These are phyloP conservation scores for Chenopodium berlandieri DNA, from an alignment of 148 eudicot species.

Conservation along the genomic window DNA sequence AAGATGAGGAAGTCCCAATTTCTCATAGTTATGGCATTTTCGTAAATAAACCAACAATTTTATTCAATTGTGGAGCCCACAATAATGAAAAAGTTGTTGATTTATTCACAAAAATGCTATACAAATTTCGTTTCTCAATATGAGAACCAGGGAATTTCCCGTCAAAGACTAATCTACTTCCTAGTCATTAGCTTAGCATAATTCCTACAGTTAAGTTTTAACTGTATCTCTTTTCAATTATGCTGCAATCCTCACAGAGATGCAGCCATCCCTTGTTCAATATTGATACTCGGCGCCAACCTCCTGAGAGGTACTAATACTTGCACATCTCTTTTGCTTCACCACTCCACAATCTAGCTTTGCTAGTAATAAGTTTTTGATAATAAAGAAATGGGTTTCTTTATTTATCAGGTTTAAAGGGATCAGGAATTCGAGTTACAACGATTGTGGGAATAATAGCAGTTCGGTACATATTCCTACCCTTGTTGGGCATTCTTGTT, in stretches of 20 bases:
- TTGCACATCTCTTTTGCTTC: not conserved
- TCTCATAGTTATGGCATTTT: too few relatives aligned
- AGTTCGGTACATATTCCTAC: conserved; percentile 61
- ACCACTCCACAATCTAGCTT: not conserved
- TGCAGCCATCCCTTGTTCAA: conserved; percentile 72
- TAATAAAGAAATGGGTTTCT: not conserved
- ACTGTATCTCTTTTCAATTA: not conserved
- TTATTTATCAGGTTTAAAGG: conserved; percentile 46
- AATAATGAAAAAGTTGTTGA: too few relatives aligned
- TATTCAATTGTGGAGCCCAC: too few relatives aligned
- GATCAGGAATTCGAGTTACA: conserved; percentile 42
- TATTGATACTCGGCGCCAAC: conserved; percentile 79
- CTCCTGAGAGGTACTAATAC: conserved; percentile 60
- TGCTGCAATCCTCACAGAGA: conserved; percentile 37
- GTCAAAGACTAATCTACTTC: too few relatives aligned
- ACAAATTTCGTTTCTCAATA: too few relatives aligned
- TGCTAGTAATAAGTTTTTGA: not conserved
- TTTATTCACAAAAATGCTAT: too few relatives aligned
- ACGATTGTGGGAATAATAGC: conserved; percentile 46
- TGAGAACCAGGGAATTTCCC: too few relatives aligned
- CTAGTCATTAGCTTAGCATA: not conserved
- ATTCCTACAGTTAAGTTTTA: not conserved
- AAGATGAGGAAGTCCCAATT: too few relatives aligned
- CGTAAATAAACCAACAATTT: too few relatives aligned
- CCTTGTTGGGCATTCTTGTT: conserved; percentile 56